Conservation (phyloP, 106 monocot genomes). For the Dendrobium catenatum region DNA sequence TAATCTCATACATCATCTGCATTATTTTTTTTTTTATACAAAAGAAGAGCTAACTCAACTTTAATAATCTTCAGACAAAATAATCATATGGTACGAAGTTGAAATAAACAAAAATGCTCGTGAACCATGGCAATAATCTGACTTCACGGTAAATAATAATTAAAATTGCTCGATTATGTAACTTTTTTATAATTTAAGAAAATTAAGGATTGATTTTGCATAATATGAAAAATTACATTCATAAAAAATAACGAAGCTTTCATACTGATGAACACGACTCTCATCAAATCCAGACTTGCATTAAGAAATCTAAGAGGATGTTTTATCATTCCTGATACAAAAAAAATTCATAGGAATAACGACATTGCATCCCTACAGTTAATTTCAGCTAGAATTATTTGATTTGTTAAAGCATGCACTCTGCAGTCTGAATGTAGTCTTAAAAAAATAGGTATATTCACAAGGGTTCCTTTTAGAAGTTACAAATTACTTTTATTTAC, state of each 20-base stretch:
- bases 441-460: neutral
- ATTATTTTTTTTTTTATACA: slow-evolving; percentile 72
- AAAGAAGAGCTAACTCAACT: neutral
- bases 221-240: neutral
- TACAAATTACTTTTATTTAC: neutral
- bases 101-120: neutral
- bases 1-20: slow-evolving; percentile 97
- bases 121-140: neutral
- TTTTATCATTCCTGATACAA: neutral
- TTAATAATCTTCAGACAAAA: neutral
- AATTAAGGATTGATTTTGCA: neutral
- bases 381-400: neutral
- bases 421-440: neutral
- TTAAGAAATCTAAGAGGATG: neutral
- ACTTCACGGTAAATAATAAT: neutral
- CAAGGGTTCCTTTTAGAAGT: neutral
- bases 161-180: neutral
- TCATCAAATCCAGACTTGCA: neutral
- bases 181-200: neutral
- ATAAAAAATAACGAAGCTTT: neutral
- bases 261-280: neutral
- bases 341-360: neutral
- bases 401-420: neutral
- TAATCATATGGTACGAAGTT: neutral
- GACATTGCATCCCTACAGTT: neutral